Conservation (phyloP, 805 yeast genomes). For the Saccharomycopsis sp. region DNA sequence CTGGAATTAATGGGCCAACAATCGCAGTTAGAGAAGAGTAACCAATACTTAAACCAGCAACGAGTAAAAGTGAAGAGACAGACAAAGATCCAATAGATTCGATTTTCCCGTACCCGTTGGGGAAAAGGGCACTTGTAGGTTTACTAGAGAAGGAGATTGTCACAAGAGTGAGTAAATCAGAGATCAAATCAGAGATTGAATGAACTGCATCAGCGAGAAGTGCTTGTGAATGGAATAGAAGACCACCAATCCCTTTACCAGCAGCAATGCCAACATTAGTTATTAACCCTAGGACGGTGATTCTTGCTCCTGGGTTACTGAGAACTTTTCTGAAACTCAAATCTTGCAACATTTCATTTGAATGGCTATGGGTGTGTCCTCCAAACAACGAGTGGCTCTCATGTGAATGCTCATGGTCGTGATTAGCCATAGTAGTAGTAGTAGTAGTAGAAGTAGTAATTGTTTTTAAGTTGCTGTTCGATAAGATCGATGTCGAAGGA, state of each 20-base stretch:
- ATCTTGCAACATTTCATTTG: slow-evolving; percentile 19
- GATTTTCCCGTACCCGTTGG: slow-evolving; percentile 86
- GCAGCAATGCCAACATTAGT: slow-evolving; percentile 82
- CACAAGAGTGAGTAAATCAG: slow-evolving; percentile 82
- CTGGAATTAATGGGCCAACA: slow-evolving; percentile 61
- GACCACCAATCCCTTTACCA: slow-evolving; percentile 84
- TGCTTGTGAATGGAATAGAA: slow-evolving; percentile 90
- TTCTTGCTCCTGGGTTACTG: slow-evolving; percentile 77
- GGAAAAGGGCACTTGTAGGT: slow-evolving; percentile 54
- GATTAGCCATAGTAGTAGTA: not conserved
- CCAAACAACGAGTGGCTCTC: slow-evolving; percentile 8
- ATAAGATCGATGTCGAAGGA: slow-evolving; percentile 7
- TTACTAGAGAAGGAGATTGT: slow-evolving; percentile 74
- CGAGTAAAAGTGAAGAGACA: slow-evolving; percentile 72
- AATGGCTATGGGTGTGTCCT: slow-evolving; percentile 30
- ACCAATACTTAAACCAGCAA: slow-evolving; percentile 89
- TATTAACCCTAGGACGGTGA: slow-evolving; percentile 84
- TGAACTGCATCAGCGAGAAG: slow-evolving; percentile 92
- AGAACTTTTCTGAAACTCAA: slow-evolving; percentile 13
- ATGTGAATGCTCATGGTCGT: slow-evolving; percentile 7
- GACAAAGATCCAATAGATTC: slow-evolving; percentile 89
- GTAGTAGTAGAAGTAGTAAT: not conserved
- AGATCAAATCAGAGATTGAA: slow-evolving; percentile 82
- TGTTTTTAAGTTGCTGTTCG: not conserved
- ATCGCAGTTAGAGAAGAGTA: slow-evolving; percentile 71